Base-by-base conservation (phyloP, 192 early-diverging fungal genomes). In the Podila clonocystis region DNA sequence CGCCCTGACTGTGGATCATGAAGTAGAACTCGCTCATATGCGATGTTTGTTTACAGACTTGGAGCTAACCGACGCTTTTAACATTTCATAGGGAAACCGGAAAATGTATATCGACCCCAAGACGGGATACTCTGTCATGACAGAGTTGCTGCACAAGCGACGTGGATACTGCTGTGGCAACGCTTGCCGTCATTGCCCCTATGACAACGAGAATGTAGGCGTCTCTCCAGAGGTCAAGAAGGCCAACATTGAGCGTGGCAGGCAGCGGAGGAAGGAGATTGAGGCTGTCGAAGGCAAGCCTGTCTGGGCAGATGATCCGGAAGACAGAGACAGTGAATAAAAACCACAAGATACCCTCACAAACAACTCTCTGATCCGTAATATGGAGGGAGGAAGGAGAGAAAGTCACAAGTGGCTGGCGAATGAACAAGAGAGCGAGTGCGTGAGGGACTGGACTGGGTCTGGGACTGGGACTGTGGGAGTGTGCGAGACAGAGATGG, bases 91-190 rank as follows among this genome's bases (percentile, higher is more conserved):
- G 87, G 66, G 65, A 12, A 77, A 85, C 58, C 70, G 72, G 49
- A 77, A 85, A 58, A 89, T 76, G 52, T 92, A 92, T 70, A 88
- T 82, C 30, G 91, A 92, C 67, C 91, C 91, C 13, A 89, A 75
- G 24, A 92, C 91, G 9, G 89, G 89, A 3, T 92, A 91, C 70
- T 79, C 75, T 26, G 91, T 91, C 30, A 90, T 92, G 83, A 91
- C 91, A 6, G 90, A 87, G 72, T 63, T 91, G 38, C 71, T 83
- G 55, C 91, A 92, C 70, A 62, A 63, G 52, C 78, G 85, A 50
- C 74, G 91, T 33, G 91, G 89, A 26, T 89, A 90, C 63, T 91
- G 91, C 72, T 91, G 91, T 67, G 91, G 91, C 22, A 89, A 88
- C 74, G 82, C 83, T 20, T 92, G 91, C 82, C 85, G 91, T 7